Conservation (phyloP, 257 asterid species). For the Lycium barbarum region DNA sequence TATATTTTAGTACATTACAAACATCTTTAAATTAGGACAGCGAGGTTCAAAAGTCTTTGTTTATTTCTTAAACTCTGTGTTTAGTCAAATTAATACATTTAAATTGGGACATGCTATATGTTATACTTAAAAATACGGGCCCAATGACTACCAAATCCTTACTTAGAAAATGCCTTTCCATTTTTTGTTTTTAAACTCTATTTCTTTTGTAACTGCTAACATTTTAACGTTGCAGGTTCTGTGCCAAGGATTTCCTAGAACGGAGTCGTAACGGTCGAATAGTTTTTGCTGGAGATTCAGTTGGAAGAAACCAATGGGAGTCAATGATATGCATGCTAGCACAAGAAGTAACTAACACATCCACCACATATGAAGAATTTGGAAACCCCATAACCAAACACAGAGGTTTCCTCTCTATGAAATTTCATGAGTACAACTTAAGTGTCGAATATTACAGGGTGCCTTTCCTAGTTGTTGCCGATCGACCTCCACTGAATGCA, state of each 20-base stretch:
- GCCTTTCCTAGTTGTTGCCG: slow-evolving; percentile 70
- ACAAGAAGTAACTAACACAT: slow-evolving; percentile 64
- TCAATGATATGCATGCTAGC: slow-evolving; percentile 86
- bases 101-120: too few species aligned
- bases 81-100: too few species aligned
- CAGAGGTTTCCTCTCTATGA: slow-evolving; percentile 80
- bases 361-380: slow-evolving; percentile 64
- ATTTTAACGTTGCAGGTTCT: slow-evolving; percentile 45
- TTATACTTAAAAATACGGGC: too few species aligned
- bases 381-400: slow-evolving; percentile 91
- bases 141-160: neutral
- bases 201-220: neutral
- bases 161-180: too few species aligned
- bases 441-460: slow-evolving; percentile 82
- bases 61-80: too few species aligned
- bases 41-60: too few species aligned
- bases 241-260: slow-evolving; percentile 63
- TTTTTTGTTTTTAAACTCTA: neutral
- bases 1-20: too few species aligned
- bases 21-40: too few species aligned
- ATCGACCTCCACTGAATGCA: slow-evolving; percentile 61
- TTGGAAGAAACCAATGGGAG: slow-evolving; percentile 97
- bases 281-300: slow-evolving; percentile 94
- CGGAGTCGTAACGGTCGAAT: slow-evolving; percentile 62
- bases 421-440: slow-evolving; percentile 73